Evolutionary conservation across 345 rosid species (phyloP), one percentile per base, ranked within the genome.

Genomic region (Populus deltoides): DNA sequence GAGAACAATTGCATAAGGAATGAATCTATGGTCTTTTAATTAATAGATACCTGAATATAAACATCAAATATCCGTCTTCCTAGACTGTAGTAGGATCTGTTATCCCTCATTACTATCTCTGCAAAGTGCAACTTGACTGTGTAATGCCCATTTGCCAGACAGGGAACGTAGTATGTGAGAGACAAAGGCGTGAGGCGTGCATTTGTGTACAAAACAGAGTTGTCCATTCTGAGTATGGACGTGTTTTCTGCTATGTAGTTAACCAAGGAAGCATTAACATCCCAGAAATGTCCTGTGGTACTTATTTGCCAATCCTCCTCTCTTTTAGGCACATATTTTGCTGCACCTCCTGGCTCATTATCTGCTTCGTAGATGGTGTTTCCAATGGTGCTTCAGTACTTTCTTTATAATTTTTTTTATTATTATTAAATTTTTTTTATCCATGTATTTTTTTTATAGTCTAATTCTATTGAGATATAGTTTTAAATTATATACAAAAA

Each of bases 11-110:
- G n/a, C 27, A 27, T 27, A 27, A 27, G 27, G 27, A 27, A 27
- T 27, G 1, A 27, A 27, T 27, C 1, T 27, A 1, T 27, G 27
- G 1, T 27, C 27, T 27, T 27, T 1, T n/a, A n/a, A n/a, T n/a
- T n/a, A n/a, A n/a, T n/a, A n/a, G 1, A 27, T 27, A 27, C 27
- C 27, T 27, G 27, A 27, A 27, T 27, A 27, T 27, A 27, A 27
- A 27, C 27, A 27, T 90, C 86, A 63, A 87, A 89, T 8, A 88
- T 2, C 62, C 92, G 92, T 83, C 89, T 85, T 47, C 94, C 93
- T 2, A 90, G 91, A 76, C 87, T 82, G 62, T 8, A 80, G 79
- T 77, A 88, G 41, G 67, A 80, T 29, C 73, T 85, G 73, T 84
- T 90, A 75, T 78, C 70, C 22, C 88, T 86, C 66, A 92, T 90